Percentiles rank a stretch among this genome's conserved stretches.
Evolutionary conservation across 352 stramenopile genomes (phyloP).

Genomic region (Blastocystis sp.): DNA sequence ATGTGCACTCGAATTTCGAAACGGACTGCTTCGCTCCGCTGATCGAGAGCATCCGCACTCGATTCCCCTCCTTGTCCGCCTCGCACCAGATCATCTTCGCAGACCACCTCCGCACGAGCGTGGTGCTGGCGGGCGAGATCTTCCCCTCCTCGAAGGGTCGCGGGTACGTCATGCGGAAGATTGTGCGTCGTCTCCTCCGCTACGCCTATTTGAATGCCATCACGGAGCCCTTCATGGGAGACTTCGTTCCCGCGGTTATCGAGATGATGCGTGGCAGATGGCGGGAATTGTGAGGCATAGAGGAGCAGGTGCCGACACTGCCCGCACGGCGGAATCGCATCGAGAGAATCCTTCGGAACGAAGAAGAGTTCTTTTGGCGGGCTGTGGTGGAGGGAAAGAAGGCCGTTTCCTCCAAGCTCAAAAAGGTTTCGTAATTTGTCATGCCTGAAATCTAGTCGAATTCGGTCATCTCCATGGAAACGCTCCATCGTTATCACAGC

Average conservation of each 20-base stretch:
- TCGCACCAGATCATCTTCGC: constrained; percentile 79
- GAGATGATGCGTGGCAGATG: background rate
- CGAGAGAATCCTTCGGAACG: constrained; percentile 39
- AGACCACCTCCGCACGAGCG: constrained; percentile 89
- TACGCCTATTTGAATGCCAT: constrained; percentile 77
- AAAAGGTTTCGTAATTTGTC: background rate
- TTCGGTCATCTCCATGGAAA: constrained; percentile 9
- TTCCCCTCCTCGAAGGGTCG: constrained; percentile 89
- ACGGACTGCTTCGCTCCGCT: constrained; percentile 90
- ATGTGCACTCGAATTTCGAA: constrained; percentile 90
- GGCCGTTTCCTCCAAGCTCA: constrained; percentile 36
- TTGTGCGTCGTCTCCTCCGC: constrained; percentile 83
- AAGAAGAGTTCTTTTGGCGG: constrained; percentile 66
- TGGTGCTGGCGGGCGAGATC: constrained; percentile 88
- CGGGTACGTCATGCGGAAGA: constrained; percentile 89
- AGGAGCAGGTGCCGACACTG: constrained; percentile 14
- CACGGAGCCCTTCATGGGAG: constrained; percentile 73
- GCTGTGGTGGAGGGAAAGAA: constrained; percentile 65
- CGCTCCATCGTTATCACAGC: background rate
- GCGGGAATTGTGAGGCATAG: constrained; percentile 5
- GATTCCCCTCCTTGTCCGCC: constrained; percentile 38
- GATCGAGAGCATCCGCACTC: constrained; percentile 72
- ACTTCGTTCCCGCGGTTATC: constrained; percentile 34
- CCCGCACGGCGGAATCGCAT: constrained; percentile 16
- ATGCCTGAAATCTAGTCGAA: background rate